Conservation (phyloP, 2,329 filamentous ascomycete genomes). For the Dactylellina sp. region DNA sequence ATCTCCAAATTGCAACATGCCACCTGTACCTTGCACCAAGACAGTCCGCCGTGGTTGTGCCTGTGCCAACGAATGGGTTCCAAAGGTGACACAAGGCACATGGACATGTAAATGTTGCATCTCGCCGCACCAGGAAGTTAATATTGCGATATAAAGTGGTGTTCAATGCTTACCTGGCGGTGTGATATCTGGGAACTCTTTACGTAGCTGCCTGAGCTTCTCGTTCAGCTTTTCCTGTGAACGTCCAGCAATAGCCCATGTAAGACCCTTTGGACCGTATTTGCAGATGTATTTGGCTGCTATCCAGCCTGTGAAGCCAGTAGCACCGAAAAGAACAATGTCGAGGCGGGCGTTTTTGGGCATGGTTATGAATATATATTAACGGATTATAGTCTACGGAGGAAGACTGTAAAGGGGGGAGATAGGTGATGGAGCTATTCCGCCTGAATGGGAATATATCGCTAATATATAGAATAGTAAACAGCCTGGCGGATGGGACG, state of each 20-base stretch:
- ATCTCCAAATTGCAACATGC: slow-evolving; percentile 19
- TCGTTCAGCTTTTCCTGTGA: slow-evolving; percentile 79
- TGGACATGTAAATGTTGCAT: no score
- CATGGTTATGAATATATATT: slow-evolving; percentile 31
- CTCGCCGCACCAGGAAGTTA: not conserved
- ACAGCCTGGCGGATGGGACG: no score
- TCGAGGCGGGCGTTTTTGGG: slow-evolving; percentile 63
- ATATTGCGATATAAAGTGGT: not conserved
- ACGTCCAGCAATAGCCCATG: slow-evolving; percentile 88
- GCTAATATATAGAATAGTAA: no score
- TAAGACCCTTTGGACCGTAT: slow-evolving; percentile 78
- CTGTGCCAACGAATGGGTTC: not conserved
- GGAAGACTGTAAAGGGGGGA: not conserved
- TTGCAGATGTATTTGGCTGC: slow-evolving; percentile 80
- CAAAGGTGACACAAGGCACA: slow-evolving; percentile 19
- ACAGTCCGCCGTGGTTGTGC: not conserved
- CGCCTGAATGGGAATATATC: no score
- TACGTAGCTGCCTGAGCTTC: slow-evolving; percentile 75
- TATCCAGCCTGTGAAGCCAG: slow-evolving; percentile 85
- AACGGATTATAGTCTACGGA: not conserved
- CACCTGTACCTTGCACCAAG: slow-evolving; percentile 14
- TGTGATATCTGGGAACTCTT: slow-evolving; percentile 75
- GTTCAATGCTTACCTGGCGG: slow-evolving; percentile 71
- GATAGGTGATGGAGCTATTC: not conserved
- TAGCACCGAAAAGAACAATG: slow-evolving; percentile 75